phyloP scores from a whole-genome alignment of 257 asterid species.

The Solanum lycopersicoides region DNA sequence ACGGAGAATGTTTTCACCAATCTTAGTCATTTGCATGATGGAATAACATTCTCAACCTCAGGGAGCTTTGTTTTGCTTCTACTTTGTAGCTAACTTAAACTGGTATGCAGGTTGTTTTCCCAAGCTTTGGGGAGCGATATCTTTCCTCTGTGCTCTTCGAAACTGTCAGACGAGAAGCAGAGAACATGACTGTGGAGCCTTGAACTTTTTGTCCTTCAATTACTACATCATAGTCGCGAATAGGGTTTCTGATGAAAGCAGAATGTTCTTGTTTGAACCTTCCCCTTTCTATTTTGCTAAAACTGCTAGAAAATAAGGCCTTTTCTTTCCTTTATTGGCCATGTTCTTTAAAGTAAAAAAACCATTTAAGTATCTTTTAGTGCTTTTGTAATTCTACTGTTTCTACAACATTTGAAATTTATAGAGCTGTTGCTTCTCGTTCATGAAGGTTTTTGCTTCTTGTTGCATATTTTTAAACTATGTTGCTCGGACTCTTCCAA shows the following conservation, averaged over 20 bases:
- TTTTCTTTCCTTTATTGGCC: neutral
- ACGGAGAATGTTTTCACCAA: neutral
- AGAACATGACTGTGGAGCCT: slow-evolving; percentile 62
- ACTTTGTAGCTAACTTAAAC: neutral
- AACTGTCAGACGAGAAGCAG: slow-evolving; percentile 65
- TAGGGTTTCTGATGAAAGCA: neutral
- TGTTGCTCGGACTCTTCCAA: too few relatives aligned
- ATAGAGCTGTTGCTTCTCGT: neutral
- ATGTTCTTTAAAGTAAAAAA: neutral
- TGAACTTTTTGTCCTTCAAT: slow-evolving; percentile 14
- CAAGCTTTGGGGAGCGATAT: slow-evolving; percentile 91
- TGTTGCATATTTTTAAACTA: neutral
- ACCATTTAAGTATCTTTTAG: neutral
- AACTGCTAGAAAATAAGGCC: neutral
- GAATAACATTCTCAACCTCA: neutral
- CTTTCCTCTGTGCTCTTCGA: slow-evolving; percentile 83
- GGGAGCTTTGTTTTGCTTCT: neutral
- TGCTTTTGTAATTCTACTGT: neutral
- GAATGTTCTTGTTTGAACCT: neutral
- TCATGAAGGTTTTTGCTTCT: neutral
- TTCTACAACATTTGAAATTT: neutral
- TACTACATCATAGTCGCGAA: neutral
- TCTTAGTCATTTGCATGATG: neutral
- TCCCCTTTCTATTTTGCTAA: neutral
- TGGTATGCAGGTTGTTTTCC: slow-evolving; percentile 53